Evolutionary conservation across 2,329 filamentous ascomycete species (phyloP), one percentile per base, ranked within the genome.

Genomic region (Metarhizium anisopliae): DNA sequence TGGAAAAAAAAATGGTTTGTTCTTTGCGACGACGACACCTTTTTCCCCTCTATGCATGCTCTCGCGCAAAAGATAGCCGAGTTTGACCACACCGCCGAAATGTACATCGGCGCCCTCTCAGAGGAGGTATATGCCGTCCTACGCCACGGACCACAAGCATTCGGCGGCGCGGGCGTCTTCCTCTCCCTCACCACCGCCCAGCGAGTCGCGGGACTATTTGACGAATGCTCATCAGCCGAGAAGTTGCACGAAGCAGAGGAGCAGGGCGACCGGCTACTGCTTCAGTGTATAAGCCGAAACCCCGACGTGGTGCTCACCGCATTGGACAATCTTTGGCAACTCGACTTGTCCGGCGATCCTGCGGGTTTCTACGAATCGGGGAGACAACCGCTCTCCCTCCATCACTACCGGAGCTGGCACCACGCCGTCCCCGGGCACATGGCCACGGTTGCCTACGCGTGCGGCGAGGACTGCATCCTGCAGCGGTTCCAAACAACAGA

Each of bases 391-490:
- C 71, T 85, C 20, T 82, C 79, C 11, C 73, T 85, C 20, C 82
- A 85, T 67, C 82, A 85, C 71, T 85, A 82, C 74, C 82, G 83
- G 63, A 74, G 77, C 56, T 83, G 79, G 79, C 78, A 82, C 66
- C 62, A 68, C n/a, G 77, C 76, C 32, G 70, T 72, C 54, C 80
- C 83, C 52, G 76, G 74, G 62, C 76, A 81, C 58, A 76, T 82
- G 64, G 76, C 77, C 59, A 77, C 79, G 62, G 72, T 84, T 25
- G 76, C 81, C 7, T 75, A 80, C 58, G 70, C 82, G n/a, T 84
- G 82, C 60, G 82, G 82, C n/a, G 42, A 45, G 42, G 42, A 45
- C 42, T 45, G 42, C n/a, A 45, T 16, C 13, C 11, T 45, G 13
- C 42, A 45, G 42, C 13, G 82, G 47, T 85, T 82, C 74, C 74